These are phyloP conservation scores for Fraxinus pennsylvanica DNA, from an alignment of 257 asterid genomes.

Conservation along the genomic window DNA sequence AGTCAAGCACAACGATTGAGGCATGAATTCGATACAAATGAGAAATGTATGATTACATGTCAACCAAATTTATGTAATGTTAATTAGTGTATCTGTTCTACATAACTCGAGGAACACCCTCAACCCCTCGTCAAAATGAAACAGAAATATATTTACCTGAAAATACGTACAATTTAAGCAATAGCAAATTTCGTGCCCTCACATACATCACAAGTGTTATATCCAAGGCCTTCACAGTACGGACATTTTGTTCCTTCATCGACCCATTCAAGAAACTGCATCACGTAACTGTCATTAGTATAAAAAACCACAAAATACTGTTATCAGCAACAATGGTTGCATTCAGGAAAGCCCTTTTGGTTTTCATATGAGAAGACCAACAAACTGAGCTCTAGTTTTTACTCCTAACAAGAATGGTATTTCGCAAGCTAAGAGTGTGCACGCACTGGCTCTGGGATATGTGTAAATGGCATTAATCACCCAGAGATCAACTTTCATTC, in stretches of 20 bases:
- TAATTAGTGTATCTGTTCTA: not conserved
- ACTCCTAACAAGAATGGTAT: not conserved
- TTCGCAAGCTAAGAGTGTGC: not conserved
- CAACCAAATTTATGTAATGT: not conserved
- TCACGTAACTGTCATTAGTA: conserved; percentile 12
- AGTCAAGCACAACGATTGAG: not conserved
- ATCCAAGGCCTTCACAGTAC: conserved; percentile 80
- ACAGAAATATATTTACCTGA: no score
- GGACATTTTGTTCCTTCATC: conserved; percentile 84
- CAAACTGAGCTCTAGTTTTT: not conserved
- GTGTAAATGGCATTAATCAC: not conserved
- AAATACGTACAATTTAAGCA: conserved; percentile 10
- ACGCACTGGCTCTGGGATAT: not conserved
- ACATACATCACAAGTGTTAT: conserved; percentile 61
- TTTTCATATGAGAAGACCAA: not conserved
- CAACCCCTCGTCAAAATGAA: not conserved
- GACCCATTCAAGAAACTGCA: conserved; percentile 94
- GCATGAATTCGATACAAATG: not conserved
- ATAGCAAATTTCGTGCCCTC: conserved; percentile 34
- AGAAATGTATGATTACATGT: not conserved
- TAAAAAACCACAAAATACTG: not conserved
- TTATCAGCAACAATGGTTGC: not conserved
- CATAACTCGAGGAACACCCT: not conserved
- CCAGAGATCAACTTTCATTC: not conserved
- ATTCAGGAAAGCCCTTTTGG: not conserved